Percentiles rank a stretch among this genome's conserved stretches.
These are phyloP conservation scores for Beauveria varroae DNA, from an alignment of 2,329 filamentous ascomycete species.

Conservation along the genomic window DNA sequence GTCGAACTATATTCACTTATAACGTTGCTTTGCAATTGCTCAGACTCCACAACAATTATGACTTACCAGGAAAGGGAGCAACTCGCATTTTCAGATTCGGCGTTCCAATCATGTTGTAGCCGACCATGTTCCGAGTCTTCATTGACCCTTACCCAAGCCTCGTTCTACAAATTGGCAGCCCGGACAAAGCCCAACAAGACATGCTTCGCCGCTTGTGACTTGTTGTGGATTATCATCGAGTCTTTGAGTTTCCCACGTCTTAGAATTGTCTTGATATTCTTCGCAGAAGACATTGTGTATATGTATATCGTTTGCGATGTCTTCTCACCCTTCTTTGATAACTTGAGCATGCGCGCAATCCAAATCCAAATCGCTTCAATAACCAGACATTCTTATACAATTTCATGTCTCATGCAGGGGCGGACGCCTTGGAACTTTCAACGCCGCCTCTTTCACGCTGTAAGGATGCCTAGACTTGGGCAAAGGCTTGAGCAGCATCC, in stretches of 20 bases:
- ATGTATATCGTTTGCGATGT: no score
- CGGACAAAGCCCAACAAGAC: no score
- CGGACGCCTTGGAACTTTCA: not conserved
- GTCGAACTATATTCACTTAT: not conserved
- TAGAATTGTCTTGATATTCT: no score
- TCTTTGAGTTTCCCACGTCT: no score
- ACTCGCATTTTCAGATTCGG: not conserved
- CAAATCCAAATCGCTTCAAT: not conserved
- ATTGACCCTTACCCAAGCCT: no score
- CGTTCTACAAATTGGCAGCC: no score
- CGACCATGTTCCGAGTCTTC: no score
- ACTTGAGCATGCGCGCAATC: not conserved
- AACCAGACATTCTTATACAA: not conserved
- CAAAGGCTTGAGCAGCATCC: constrained; percentile 37
- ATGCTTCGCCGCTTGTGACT: no score
- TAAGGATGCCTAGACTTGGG: constrained; percentile 13
- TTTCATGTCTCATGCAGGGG: not conserved
- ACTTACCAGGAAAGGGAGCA: not conserved
- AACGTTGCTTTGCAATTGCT: not conserved
- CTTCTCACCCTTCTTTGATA: not conserved
- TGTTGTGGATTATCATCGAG: no score
- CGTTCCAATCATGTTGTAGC: no score
- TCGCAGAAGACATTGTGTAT: no score
- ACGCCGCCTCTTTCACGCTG: not conserved
- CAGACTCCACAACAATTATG: not conserved